phyloP scores from a whole-genome alignment of 805 yeast species.

The Candida gorgasii region DNA sequence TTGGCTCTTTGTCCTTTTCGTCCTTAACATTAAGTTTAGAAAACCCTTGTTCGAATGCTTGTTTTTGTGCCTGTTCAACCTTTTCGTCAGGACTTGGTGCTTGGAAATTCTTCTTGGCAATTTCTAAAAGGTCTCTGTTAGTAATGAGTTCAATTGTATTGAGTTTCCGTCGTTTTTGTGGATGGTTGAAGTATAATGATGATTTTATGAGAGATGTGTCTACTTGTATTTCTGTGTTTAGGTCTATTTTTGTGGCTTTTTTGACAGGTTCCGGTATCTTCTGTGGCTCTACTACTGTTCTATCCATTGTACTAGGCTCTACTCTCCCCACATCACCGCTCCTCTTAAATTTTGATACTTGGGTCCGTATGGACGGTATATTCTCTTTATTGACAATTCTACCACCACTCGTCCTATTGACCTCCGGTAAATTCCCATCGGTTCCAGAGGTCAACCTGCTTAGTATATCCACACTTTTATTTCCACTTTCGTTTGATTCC shows the following conservation, averaged over 20 bases:
- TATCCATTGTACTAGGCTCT: too few relatives aligned
- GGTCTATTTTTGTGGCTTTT: not conserved
- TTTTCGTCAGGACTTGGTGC: constrained; percentile 85
- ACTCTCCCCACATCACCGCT: not conserved
- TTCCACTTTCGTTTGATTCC: constrained; percentile 6
- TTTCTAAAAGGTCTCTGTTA: constrained; percentile 40
- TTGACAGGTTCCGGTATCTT: not conserved
- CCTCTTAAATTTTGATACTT: not conserved
- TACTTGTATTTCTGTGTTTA: too few relatives aligned
- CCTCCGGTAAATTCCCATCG: not conserved
- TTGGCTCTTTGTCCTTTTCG: constrained; percentile 12
- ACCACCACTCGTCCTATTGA: not conserved
- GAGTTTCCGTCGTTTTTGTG: constrained; percentile 23
- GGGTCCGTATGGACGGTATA: not conserved
- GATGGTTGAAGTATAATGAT: not conserved
- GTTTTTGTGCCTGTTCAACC: constrained; percentile 58
- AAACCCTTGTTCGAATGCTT: constrained; percentile 37
- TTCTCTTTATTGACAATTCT: constrained; percentile 2
- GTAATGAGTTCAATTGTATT: constrained; percentile 37
- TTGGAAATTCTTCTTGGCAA: constrained; percentile 54
- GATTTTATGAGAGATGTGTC: constrained; percentile 10
- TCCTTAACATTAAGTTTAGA: constrained; percentile 25
- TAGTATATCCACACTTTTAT: constrained; percentile 21
- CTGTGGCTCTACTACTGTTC: too few relatives aligned
- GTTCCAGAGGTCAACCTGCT: constrained; percentile 12